Evolutionary conservation across 108 stramenopile species (phyloP).

Genomic region (Cyclotella atomus): DNA sequence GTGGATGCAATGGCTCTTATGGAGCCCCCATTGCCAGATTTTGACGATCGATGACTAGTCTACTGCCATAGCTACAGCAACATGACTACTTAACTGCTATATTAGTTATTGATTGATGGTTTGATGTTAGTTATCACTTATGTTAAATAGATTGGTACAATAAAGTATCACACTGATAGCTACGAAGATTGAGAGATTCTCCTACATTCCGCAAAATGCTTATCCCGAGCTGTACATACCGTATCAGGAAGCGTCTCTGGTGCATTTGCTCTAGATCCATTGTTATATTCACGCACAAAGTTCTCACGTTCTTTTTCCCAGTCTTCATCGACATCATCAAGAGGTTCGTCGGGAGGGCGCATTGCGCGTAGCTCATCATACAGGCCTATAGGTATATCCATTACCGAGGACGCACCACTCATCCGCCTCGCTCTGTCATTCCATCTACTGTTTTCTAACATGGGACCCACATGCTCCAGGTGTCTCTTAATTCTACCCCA

Average conservation of each 20-base stretch:
- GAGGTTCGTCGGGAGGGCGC: neutral
- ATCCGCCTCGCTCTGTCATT: neutral
- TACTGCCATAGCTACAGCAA: neutral
- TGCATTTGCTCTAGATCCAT: too few relatives aligned
- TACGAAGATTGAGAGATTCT: neutral
- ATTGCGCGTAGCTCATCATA: neutral
- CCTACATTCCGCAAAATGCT: neutral
- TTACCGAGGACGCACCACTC: too few relatives aligned
- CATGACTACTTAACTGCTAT: neutral
- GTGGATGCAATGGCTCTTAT: constrained; percentile 3
- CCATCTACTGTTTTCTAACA: neutral
- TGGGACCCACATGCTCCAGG: neutral
- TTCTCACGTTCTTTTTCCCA: neutral
- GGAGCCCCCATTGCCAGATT: constrained; percentile 35
- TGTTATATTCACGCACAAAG: neutral
- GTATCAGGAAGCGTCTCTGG: too few relatives aligned
- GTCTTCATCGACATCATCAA: neutral
- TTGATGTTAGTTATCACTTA: neutral
- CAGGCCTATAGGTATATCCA: too few relatives aligned
- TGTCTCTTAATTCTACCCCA: neutral
- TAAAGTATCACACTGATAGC: too few relatives aligned
- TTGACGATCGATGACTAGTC: constrained; percentile 7
- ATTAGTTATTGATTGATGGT: neutral
- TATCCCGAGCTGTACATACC: neutral
- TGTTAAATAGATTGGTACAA: too few relatives aligned